phyloP scores from a whole-genome alignment of 768 basidiomycete genomes.

The Boletus eberwhitei region DNA sequence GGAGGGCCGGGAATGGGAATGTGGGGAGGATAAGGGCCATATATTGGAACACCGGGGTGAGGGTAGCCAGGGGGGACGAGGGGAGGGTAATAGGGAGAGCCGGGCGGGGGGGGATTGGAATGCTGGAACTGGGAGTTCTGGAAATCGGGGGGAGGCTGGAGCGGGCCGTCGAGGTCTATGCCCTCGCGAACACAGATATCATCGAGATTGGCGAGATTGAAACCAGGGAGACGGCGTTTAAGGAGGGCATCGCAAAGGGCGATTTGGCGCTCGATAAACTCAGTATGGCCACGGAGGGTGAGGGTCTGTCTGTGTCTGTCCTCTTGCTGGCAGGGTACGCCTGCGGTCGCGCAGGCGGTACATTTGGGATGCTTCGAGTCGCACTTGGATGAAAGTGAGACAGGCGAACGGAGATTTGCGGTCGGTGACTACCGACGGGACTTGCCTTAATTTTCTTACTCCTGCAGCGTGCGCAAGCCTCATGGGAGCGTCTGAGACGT shows the following conservation, averaged over 20 bases:
- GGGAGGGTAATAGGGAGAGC: constrained; percentile 32
- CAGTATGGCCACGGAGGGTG: constrained; percentile 80
- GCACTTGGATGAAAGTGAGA: constrained; percentile 55
- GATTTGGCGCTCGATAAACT: constrained; percentile 77
- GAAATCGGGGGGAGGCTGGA: constrained; percentile 28
- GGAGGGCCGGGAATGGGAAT: constrained; percentile 39
- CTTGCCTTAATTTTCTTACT: constrained; percentile 94
- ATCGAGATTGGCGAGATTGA: constrained; percentile 64
- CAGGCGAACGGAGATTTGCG: constrained; percentile 72
- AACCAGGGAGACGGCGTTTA: constrained; percentile 67
- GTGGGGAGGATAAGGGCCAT: constrained; percentile 42
- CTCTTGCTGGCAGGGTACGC: constrained; percentile 80
- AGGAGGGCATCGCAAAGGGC: constrained; percentile 76
- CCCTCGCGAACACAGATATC: constrained; percentile 63
- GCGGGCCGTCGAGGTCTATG: constrained; percentile 43
- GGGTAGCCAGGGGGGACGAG: constrained; percentile 43
- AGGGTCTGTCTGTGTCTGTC: constrained; percentile 85
- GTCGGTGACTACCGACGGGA: constrained; percentile 69
- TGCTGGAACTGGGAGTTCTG: constrained; percentile 35
- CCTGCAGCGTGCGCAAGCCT: constrained; percentile 90
- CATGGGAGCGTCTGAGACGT: constrained; percentile 82
- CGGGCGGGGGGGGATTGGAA: constrained; percentile 23
- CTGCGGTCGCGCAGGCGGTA: constrained; percentile 78
- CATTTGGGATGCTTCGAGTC: constrained; percentile 88
- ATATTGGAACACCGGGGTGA: constrained; percentile 41